These are phyloP conservation scores for Populus simonii DNA, from an alignment of 345 rosid species.

Conservation along the genomic window DNA sequence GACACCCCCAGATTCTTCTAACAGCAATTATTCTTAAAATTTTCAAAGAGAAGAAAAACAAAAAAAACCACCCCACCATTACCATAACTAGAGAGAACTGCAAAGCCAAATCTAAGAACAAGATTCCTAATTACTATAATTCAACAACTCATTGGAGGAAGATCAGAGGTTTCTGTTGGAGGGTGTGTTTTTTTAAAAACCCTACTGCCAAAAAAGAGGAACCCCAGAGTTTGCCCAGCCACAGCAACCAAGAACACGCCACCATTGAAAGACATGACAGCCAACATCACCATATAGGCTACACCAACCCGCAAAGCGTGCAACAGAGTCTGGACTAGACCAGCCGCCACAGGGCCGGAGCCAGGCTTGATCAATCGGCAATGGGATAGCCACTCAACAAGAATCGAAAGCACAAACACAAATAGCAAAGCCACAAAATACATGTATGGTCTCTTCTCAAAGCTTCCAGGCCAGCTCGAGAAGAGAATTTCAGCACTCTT, in stretches of 20 bases:
- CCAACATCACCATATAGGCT: constrained; percentile 41
- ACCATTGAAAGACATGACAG: constrained; percentile 47
- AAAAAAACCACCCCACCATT: background rate
- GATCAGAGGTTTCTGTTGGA: background rate
- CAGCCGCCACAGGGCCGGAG: background rate
- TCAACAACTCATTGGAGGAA: constrained; percentile 2
- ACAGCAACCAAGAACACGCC: constrained; percentile 40
- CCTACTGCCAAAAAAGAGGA: constrained; percentile 38
- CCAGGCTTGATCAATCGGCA: constrained; percentile 22
- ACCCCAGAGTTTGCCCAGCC: constrained; percentile 44
- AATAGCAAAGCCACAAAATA: constrained; percentile 32
- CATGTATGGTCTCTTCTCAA: constrained; percentile 23
- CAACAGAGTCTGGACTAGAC: constrained; percentile 28
- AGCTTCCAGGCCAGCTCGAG: constrained; percentile 39
- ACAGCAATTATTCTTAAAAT: background rate
- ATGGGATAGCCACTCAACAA: constrained; percentile 35
- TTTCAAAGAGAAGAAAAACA: no score
- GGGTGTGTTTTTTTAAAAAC: constrained; percentile 7
- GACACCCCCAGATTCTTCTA: background rate
- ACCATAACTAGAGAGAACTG: background rate
- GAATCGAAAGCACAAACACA: constrained; percentile 27
- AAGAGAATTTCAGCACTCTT: constrained; percentile 36
- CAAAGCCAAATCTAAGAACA: background rate
- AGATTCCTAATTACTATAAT: background rate
- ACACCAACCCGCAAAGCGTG: constrained; percentile 32